A percentile compares a stretch with the other conserved stretches of the same genome.
Conservation (phyloP, 2,329 filamentous ascomycete species). For the Drechslera avenae region DNA sequence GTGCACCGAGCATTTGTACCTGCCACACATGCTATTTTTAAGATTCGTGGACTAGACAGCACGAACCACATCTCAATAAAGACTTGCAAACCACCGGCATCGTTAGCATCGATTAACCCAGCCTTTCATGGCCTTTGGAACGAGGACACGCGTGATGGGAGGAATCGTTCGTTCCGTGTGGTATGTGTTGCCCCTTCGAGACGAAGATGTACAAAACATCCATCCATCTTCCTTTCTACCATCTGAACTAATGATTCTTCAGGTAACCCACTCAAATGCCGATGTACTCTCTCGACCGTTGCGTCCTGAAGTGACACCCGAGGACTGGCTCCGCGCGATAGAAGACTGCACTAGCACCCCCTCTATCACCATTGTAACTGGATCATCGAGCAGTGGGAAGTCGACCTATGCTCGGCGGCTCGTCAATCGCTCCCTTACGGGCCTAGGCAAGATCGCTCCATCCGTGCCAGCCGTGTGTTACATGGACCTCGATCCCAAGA, state of each 20-base stretch:
- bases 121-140: constrained; percentile 72
- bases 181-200: constrained; percentile 2
- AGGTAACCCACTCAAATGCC: constrained; percentile 37
- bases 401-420: constrained; percentile 74
- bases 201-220: background rate
- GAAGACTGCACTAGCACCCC: constrained; percentile 41
- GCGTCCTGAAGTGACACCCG: constrained; percentile 61
- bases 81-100: constrained; percentile 54
- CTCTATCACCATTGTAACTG: constrained; percentile 65
- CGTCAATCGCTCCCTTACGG: constrained; percentile 68
- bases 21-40: constrained; percentile 71
- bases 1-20: constrained; percentile 67
- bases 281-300: constrained; percentile 39
- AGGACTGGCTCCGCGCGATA: constrained; percentile 56
- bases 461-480: constrained; percentile 55
- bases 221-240: background rate
- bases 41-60: constrained; percentile 64
- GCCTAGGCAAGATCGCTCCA: constrained; percentile 37
- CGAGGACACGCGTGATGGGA: constrained; percentile 38
- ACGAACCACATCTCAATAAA: constrained; percentile 55
- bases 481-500: constrained; percentile 78
- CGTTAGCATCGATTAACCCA: constrained; percentile 66
- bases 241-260: constrained; percentile 1
- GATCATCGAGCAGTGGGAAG: constrained; percentile 75
- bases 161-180: constrained; percentile 36